Conservation (phyloP, 768 basidiomycete species). For the Hirschioporus abietinus region DNA sequence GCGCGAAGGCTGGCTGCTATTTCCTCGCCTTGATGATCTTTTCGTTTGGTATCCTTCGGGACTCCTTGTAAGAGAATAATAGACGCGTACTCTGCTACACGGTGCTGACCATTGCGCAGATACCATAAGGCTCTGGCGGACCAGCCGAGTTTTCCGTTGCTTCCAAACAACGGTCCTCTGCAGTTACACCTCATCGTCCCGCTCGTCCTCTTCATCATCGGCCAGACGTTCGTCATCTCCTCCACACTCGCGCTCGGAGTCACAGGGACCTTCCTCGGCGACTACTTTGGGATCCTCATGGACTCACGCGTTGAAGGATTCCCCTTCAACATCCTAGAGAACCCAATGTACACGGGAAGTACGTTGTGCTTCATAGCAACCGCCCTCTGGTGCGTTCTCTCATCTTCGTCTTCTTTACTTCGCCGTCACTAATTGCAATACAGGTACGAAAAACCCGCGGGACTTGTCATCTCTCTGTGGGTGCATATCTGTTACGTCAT, state of each 20-base stretch:
- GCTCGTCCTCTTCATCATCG: constrained; percentile 54
- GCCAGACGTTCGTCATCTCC: constrained; percentile 81
- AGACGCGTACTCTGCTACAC: constrained; percentile 3
- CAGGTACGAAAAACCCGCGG: constrained; percentile 85
- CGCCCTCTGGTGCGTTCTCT: constrained; percentile 69
- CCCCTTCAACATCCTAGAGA: constrained; percentile 88
- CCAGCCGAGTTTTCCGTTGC: constrained; percentile 65
- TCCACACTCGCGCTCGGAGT: constrained; percentile 89
- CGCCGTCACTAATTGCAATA: not conserved
- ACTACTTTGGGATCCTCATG: constrained; percentile 86
- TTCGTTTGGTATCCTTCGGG: constrained; percentile 77
- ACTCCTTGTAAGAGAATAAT: constrained; percentile 60
- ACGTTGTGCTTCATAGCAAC: constrained; percentile 85
- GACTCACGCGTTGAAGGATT: constrained; percentile 89
- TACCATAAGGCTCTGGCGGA: constrained; percentile 70
- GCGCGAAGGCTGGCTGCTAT: constrained; percentile 74
- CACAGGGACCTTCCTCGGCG: constrained; percentile 85
- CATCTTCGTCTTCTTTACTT: constrained; percentile 3
- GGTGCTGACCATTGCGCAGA: constrained; percentile 31
- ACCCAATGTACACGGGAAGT: constrained; percentile 98
- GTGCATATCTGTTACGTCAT: constrained; percentile 82
- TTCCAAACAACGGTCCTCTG: constrained; percentile 38
- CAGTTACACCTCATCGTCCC: constrained; percentile 60
- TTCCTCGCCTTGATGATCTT: constrained; percentile 84
- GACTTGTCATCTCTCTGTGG: constrained; percentile 71